Conservation (phyloP, 73 alveolate species). For the Strombidium stylifer region DNA sequence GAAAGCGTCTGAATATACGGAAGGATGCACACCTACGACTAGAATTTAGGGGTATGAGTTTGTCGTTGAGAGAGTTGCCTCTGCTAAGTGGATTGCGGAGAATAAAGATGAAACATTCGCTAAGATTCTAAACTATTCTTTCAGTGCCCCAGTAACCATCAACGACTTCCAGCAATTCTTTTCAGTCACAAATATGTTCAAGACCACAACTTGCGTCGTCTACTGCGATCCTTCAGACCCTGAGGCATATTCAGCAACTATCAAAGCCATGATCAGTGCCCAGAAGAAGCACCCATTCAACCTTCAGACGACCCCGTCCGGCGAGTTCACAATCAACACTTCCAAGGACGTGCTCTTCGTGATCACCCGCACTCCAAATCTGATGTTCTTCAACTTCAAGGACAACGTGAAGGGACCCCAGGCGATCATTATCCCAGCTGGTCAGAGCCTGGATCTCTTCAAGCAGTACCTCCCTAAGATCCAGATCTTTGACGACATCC, state of each 20-base stretch:
- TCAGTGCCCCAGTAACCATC: slow-evolving; percentile 18
- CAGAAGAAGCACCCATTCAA: slow-evolving; percentile 16
- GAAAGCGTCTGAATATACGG: background rate
- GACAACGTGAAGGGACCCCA: slow-evolving; percentile 9
- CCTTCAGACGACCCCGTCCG: slow-evolving; percentile 8
- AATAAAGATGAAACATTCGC: background rate
- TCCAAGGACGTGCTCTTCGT: slow-evolving; percentile 58
- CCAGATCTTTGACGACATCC: slow-evolving; percentile 39
- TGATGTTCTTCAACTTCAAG: slow-evolving; percentile 32
- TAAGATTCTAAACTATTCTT: slow-evolving; percentile 18
- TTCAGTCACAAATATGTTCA: slow-evolving; percentile 26
- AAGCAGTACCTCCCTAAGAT: slow-evolving; percentile 8
- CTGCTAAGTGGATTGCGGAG: slow-evolving; percentile 6
- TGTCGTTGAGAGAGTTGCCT: slow-evolving; percentile 2
- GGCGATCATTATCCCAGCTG: slow-evolving; percentile 3
- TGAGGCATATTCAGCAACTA: slow-evolving; percentile 2
- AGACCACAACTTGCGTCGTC: slow-evolving; percentile 34
- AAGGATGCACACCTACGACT: background rate
- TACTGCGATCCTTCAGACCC: slow-evolving; percentile 39
- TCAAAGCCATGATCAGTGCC: slow-evolving; percentile 22
- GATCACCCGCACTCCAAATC: slow-evolving; percentile 11
- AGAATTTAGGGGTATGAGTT: slow-evolving; percentile 10
- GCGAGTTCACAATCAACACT: background rate
- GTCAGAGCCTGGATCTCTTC: slow-evolving; percentile 27
- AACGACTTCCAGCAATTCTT: slow-evolving; percentile 56